Base-by-base conservation (phyloP, 345 rosid genomes). In the Aquilaria malaccensis region DNA sequence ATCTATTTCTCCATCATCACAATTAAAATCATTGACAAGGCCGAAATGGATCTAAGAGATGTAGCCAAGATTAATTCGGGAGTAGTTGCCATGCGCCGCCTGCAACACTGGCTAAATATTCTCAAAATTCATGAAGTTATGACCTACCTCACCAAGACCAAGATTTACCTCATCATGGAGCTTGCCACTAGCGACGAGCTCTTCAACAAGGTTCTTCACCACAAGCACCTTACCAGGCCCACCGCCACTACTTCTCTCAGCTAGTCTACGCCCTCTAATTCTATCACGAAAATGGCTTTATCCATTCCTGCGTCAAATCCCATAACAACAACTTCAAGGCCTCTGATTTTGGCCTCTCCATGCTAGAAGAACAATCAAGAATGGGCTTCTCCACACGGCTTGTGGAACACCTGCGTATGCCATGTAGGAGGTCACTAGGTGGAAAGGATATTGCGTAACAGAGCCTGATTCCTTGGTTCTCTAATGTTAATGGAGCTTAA, bases 271-370 rank as follows among this genome's bases (percentile, higher is more conserved):
- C 97, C n/a, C 77, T 89, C 30, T 65, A 58, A 10, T 88, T 81
- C 81, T 88, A 96, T 62, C 98, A 86, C 74, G 75, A 86, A 6
- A 83, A 83, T 61, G 97, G 96, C 4, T 77, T 92, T 64, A 74
- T 86, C 12, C 98, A 92, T 77, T 95, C 95, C 0, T 96, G 89
- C 64, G 60, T 92, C 32, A 89, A 91, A 79, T 95, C 96, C 1
- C 96, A 92, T 33, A 92, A 89, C 58, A 95, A 89, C 0, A 78
- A 79, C 65, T 68, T 89, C 13, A 92, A 92, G 55, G 80, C 89
- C 13, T 79, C 91, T 0, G 98, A 92, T 68, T 92, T 92, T 43
- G 97, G 97, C 0, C 70, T 89, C 52, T 82, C 97, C 0, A 85
- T 95, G 13, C 67, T 89, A 15, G 78, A 87, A 3, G 91, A 85